Base-by-base conservation (phyloP, 768 basidiomycete species). In the Hygrophoropsis aurantiaca region DNA sequence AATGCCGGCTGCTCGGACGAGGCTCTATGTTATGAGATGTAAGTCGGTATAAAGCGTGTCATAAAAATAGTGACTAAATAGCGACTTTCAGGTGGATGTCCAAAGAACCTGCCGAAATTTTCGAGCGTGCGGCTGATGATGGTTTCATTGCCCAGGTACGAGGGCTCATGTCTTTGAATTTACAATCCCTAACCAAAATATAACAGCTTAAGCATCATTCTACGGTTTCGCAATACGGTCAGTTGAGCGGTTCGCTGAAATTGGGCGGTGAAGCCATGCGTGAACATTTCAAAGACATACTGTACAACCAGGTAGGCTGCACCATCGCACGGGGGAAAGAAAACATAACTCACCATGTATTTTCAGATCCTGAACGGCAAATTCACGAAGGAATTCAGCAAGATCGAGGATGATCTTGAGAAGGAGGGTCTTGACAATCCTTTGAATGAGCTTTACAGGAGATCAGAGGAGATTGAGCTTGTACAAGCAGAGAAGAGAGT, bases 31-130 rank as follows among this genome's bases (percentile, higher is more conserved):
- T 82, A 82, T 58, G 82, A 84, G 57, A 82, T 83, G 82, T 81
- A 15, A 23, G 63, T 55, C 3, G 4, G 4, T 32, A 36, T n/a
- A 7, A 40, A n/a, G 18, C 41, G 9, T 9, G 15, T 1, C n/a
- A 33, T 24, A 50, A 27, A 4, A 11, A 6, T 38, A 18, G 34
- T 9, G n/a, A 45, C 25, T 39, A 7, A 46, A 41, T 18, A 30
- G 23, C 3, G 18, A 8, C 35, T 40, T 25, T 6, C 40, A 80
- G 81, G 80, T 82, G 82, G 82, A 84, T 84, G 81, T 83, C 82
- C 20, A 84, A 83, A 54, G 82, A 84, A 55, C 81, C 82, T 1
- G 82, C 82, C 6, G 82, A 83, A 54, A 82, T 84, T 33, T 84
- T 84, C 58, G 82, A 84, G 60, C 70, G 79, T 15, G 81, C 82